Conservation (phyloP, 2,329 filamentous ascomycete genomes). For the Amauroascus verrucosus region DNA sequence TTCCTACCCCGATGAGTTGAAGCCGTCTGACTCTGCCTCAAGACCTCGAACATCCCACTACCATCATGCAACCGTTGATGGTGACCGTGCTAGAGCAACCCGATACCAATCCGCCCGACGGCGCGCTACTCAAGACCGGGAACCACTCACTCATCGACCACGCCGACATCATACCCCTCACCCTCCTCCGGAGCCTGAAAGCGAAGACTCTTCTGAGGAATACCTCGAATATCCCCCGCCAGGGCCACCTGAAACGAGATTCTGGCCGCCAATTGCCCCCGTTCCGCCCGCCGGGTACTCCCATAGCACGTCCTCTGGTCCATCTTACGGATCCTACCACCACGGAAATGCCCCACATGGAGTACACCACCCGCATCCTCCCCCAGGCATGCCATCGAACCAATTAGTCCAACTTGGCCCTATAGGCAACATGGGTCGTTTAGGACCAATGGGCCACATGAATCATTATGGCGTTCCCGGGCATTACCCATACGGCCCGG, state of each 20-base stretch:
- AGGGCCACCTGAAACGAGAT: slow-evolving; percentile 26
- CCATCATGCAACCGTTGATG: slow-evolving; percentile 31
- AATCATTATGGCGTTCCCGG: slow-evolving; percentile 7
- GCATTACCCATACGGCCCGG: slow-evolving; percentile 14
- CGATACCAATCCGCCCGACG: slow-evolving; percentile 15
- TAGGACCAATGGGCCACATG: slow-evolving; percentile 8
- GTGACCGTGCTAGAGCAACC: slow-evolving; percentile 28
- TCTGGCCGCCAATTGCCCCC: slow-evolving; percentile 26
- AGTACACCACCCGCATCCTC: slow-evolving; percentile 19
- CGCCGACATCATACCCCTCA: slow-evolving; percentile 34
- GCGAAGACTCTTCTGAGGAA: slow-evolving; percentile 53
- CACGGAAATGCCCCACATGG: slow-evolving; percentile 18
- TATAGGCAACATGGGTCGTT: slow-evolving; percentile 11
- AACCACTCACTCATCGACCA: slow-evolving; percentile 29
- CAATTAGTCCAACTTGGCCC: slow-evolving; percentile 17
- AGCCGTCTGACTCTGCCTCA: slow-evolving; percentile 40
- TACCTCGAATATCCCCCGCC: slow-evolving; percentile 40
- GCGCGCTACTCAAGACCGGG: slow-evolving; percentile 25
- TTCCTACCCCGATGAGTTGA: slow-evolving; percentile 38
- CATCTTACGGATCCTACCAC: slow-evolving; percentile 26
- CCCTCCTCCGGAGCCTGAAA: slow-evolving; percentile 44
- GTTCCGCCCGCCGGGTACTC: slow-evolving; percentile 28
- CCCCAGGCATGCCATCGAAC: slow-evolving; percentile 19
- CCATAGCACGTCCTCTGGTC: slow-evolving; percentile 33
- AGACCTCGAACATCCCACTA: slow-evolving; percentile 34